phyloP scores from a whole-genome alignment of 371 early-diverging fungal species.

The Rhizopus arrhizus region DNA sequence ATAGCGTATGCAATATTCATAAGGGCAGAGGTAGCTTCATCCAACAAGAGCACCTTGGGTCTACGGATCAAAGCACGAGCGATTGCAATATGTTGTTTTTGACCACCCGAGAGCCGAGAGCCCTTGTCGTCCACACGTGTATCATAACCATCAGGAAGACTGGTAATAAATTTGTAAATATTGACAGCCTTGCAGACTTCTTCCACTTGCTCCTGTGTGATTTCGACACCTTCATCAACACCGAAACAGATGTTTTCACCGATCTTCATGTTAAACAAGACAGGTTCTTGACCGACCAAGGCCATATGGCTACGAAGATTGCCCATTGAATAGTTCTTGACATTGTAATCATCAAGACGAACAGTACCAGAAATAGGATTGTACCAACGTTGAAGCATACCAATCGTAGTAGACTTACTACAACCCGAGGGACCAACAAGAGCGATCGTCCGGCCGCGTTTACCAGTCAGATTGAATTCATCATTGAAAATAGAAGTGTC shows the following conservation, averaged over 20 bases:
- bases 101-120: conserved; percentile 70
- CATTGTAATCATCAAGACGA: conserved; percentile 67
- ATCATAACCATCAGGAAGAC: conserved; percentile 75
- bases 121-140: conserved; percentile 81
- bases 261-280: conserved; percentile 78
- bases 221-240: conserved; percentile 43
- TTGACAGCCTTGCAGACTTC: conserved; percentile 69
- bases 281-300: conserved; percentile 88
- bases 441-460: conserved; percentile 81
- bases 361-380: conserved; percentile 70
- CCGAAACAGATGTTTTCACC: conserved; percentile 81
- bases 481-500: conserved; percentile 78
- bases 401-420: conserved; percentile 86
- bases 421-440: conserved; percentile 87
- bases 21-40: conserved; percentile 95
- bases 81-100: conserved; percentile 73
- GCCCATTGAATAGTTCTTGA: conserved; percentile 60
- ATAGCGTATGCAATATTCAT: conserved; percentile 80
- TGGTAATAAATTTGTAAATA: conserved; percentile 76
- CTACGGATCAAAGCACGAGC: conserved; percentile 79
- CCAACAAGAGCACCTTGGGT: conserved; percentile 85
- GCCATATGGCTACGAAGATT: conserved; percentile 75
- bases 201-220: conserved; percentile 63
- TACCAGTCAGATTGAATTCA: conserved; percentile 68
- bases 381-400: conserved; percentile 86